Conservation (phyloP, 179 eudicot species). For the Camellia oleifera region DNA sequence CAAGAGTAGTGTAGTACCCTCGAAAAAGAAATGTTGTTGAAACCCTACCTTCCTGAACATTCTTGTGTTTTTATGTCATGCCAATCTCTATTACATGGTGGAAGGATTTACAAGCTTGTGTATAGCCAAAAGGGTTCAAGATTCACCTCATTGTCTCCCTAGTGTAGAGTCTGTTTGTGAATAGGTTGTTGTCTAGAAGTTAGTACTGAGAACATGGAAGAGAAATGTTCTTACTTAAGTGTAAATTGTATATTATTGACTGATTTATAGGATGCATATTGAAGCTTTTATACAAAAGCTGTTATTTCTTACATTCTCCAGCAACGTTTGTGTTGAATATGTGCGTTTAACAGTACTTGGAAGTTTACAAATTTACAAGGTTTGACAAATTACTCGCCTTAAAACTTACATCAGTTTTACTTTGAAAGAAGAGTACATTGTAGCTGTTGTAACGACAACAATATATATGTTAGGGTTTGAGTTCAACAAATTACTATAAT, state of each 20-base stretch:
- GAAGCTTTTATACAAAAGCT: background rate
- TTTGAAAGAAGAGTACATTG: too few relatives aligned
- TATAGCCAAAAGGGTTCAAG: constrained; percentile 12
- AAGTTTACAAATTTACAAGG: too few relatives aligned
- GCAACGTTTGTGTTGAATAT: background rate
- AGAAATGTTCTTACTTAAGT: constrained; percentile 4
- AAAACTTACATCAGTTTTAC: too few relatives aligned
- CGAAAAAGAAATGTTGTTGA: background rate
- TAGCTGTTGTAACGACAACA: too few relatives aligned
- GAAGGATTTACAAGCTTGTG: constrained; percentile 22
- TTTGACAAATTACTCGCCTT: too few relatives aligned
- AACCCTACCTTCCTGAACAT: background rate
- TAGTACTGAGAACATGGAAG: constrained; percentile 6
- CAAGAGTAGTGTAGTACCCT: background rate
- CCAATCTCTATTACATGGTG: background rate
- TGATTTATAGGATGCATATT: background rate
- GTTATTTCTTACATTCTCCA: background rate
- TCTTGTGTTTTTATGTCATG: background rate
- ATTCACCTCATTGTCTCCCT: constrained; percentile 3
- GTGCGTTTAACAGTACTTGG: too few relatives aligned
- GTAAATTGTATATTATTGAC: background rate
- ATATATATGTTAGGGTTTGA: too few relatives aligned
- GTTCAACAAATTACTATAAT: too few relatives aligned
- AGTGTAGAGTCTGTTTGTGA: constrained; percentile 16
- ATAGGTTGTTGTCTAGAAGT: constrained; percentile 13